phyloP scores from a whole-genome alignment of 2,329 filamentous ascomycete genomes.

The Aspergillus versicolor region DNA sequence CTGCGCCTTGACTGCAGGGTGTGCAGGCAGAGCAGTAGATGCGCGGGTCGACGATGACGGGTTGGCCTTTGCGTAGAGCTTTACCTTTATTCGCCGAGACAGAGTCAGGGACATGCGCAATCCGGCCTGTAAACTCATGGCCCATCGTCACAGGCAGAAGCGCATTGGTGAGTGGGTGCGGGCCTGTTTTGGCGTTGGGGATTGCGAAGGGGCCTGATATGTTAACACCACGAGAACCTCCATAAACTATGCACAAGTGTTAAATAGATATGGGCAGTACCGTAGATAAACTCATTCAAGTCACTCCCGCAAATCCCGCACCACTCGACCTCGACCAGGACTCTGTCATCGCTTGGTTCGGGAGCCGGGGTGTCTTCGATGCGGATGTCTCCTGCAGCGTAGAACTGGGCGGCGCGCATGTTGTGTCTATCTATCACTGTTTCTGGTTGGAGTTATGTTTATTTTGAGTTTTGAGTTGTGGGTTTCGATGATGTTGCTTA shows the following conservation, averaged over 20 bases:
- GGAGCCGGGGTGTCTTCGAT: slow-evolving; percentile 9
- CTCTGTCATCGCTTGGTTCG: background rate
- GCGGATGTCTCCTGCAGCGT: slow-evolving; percentile 10
- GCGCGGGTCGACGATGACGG: slow-evolving; percentile 15
- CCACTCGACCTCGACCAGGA: slow-evolving; percentile 16
- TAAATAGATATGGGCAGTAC: background rate
- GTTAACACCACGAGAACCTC: no score
- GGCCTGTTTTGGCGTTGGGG: slow-evolving; percentile 2
- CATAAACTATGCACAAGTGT: background rate
- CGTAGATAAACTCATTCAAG: slow-evolving; percentile 12
- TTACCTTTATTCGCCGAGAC: no score
- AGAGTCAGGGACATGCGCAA: slow-evolving; percentile 1
- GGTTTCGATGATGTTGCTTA: background rate
- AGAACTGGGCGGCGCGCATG: slow-evolving; percentile 15
- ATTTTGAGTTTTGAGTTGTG: background rate
- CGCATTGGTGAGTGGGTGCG: slow-evolving; percentile 9
- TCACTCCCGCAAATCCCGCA: slow-evolving; percentile 17
- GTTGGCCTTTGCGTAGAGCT: background rate
- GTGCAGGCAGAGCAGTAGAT: slow-evolving; percentile 11
- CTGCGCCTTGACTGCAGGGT: background rate
- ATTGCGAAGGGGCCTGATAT: slow-evolving; percentile 9
- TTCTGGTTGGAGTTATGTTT: no score
- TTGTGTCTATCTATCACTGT: background rate
- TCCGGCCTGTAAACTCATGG: slow-evolving; percentile 14
- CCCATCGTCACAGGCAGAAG: slow-evolving; percentile 13